Evolutionary conservation across 371 early-diverging fungal species (phyloP), one percentile per base, ranked within the genome.

Genomic region (Quaeritorhiza haematococci): DNA sequence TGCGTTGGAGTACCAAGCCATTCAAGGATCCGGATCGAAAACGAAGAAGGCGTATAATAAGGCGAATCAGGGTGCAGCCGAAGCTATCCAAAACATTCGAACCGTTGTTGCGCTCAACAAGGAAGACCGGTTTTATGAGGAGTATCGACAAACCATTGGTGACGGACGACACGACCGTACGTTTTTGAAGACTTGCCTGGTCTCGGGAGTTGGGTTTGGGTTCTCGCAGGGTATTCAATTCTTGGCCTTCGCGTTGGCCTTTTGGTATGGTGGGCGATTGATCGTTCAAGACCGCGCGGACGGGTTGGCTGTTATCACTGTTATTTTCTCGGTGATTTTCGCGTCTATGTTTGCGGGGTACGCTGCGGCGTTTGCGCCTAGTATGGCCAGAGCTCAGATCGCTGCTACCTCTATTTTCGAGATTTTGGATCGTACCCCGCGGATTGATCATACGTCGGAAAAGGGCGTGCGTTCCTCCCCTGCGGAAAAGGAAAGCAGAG

Each of bases 381-480:
- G 86, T 27, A 77, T 87, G 33, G 65, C 64, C 29, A 89, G 84
- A 64, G 95, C 92, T 48, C 88, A 89, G 65, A 73, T 84, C 53
- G 87, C 94, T 43, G 90, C 93, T 8, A 78, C 86, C 63, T 74
- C 79, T 33, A 79, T 90, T 34, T 87, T 89, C 63, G 82, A 78
- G n/a, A 58, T 90, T 1, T 62, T 93, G 38, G 89, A 93, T 58
- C 83, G 89, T 44, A 57, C 62, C 47, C 79, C 91, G 21, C 51
- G 55, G 26, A 91, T 91, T 70, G 84, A 92, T 67, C 78, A 80
- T 84, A 60, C 76, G 82, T 45, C 76, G 34, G 78, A 77, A 61
- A 87, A 86, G 3, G 52, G 49, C n/a, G n/a, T n/a, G n/a, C n/a
- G n/a, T n/a, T n/a, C n/a, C n/a, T n/a, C n/a, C n/a, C n/a, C n/a